Evolutionary conservation across 164 flowering plant genomes (phyloP).

Genomic region (Tetracentron sinense): DNA sequence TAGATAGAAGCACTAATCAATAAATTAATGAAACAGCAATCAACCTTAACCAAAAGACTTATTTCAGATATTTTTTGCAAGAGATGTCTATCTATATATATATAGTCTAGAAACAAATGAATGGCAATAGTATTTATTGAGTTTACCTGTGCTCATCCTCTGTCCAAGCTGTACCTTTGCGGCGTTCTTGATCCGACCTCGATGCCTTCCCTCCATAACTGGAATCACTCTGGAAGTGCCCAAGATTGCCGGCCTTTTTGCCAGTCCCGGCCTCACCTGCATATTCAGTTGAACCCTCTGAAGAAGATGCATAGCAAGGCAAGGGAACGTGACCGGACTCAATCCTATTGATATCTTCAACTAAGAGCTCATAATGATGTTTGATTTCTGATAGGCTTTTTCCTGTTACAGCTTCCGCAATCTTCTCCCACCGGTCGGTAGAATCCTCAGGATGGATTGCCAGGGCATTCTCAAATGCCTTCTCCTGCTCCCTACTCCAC

Average conservation of each 20-base stretch:
- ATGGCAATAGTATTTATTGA: background rate
- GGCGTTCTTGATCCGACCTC: constrained; percentile 83
- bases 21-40: constrained; percentile 23
- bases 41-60: constrained; percentile 9
- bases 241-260: constrained; percentile 49
- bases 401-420: constrained; percentile 71
- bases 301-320: constrained; percentile 56
- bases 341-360: constrained; percentile 66
- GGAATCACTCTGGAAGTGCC: constrained; percentile 45
- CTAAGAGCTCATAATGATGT: constrained; percentile 68
- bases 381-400: constrained; percentile 69
- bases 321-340: constrained; percentile 77
- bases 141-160: constrained; percentile 95
- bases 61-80: constrained; percentile 8
- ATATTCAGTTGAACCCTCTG: constrained; percentile 53
- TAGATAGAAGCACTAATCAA: constrained; percentile 15
- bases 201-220: constrained; percentile 60
- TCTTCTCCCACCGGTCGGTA: constrained; percentile 81
- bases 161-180: constrained; percentile 95
- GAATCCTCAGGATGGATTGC: constrained; percentile 62
- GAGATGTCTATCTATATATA: background rate
- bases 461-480: constrained; percentile 80
- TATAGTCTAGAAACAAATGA: too few species aligned
- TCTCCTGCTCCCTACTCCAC: constrained; percentile 87
- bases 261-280: constrained; percentile 53